Percentiles rank a stretch among this genome's conserved stretches.
phyloP scores from a whole-genome alignment of 1,139 yeast genomes.

The Yamadazyma mexicana region DNA sequence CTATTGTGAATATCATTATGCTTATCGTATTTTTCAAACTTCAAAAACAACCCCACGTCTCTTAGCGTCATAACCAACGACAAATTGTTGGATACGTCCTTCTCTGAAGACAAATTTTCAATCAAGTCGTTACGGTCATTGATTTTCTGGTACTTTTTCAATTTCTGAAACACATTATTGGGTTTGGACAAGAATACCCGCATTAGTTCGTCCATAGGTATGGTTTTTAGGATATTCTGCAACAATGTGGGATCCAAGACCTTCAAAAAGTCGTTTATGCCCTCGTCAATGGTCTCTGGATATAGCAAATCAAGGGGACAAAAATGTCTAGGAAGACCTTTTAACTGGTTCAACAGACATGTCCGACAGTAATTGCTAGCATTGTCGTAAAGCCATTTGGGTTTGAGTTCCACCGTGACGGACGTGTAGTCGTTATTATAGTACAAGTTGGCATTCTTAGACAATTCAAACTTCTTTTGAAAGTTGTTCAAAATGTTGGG shows the following conservation, averaged over 20 bases:
- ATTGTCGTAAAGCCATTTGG: conserved; percentile 51
- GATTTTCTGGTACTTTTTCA: conserved; percentile 38
- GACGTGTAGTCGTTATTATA: conserved; percentile 22
- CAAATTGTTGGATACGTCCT: conserved; percentile 47
- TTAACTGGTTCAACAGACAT: conserved; percentile 42
- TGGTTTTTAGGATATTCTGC: conserved; percentile 21
- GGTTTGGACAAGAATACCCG: conserved; percentile 28
- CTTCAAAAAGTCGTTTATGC: conserved; percentile 34
- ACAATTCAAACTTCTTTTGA: conserved; percentile 25
- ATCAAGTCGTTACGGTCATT: conserved; percentile 36
- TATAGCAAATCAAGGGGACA: conserved; percentile 46
- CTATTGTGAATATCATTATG: conserved; percentile 32
- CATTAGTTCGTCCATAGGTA: conserved; percentile 33
- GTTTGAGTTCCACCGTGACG: conserved; percentile 44
- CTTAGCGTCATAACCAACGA: conserved; percentile 54
- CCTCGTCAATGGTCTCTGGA: conserved; percentile 31
- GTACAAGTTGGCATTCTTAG: conserved; percentile 41
- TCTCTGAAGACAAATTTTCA: conserved; percentile 30
- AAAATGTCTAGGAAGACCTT: conserved; percentile 37
- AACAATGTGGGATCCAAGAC: conserved; percentile 25
- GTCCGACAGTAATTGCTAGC: conserved; percentile 44
- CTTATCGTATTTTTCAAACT: conserved; percentile 36
- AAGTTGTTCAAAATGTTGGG: conserved; percentile 43
- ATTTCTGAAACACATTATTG: conserved; percentile 37
- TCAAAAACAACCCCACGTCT: conserved; percentile 54